Evolutionary conservation across 202 grass and related monocot species (phyloP), one percentile per base, ranked within the genome.

Genomic region (Musa balbisiana): DNA sequence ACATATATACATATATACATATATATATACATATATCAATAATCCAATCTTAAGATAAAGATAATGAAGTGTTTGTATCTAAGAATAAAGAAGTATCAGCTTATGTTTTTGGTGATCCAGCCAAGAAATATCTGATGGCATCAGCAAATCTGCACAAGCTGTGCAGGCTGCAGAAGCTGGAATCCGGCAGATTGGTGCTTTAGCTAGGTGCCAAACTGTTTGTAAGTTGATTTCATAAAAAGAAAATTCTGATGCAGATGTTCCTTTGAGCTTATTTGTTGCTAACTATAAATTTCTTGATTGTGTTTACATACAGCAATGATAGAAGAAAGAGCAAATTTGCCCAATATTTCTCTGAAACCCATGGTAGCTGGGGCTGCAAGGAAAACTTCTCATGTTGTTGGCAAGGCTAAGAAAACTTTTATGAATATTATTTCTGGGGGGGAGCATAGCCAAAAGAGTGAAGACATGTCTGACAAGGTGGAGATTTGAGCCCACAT

Each of bases 111-210:
- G 19, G 43, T 58, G 22, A 25, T 54, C 58, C 80, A 96, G 89
- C 73, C 86, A 96, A 69, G 89, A 87, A 62, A 87, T 96, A 80
- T 71, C 86, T 29, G 82, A 83, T 62, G 82, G 82, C 53, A 81
- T 96, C 71, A 89, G 69, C 73, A 96, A 96, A 88, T 96, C 92
- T 15, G 78, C 80, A 21, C 85, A 86, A 76, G 83, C 90, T 76
- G 86, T 83, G 66, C 73, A 84, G 84, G 80, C 88, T 49, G 89
- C 90, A 59, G 80, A 87, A 80, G 75, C 72, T 62, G 84, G 92
- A 55, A 85, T 89, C 65, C 78, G 80, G 60, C 89, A 96, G 77
- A 89, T 96, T 73, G 76, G 85, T 76, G 68, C 77, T 80, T 64
- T 89, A 26, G 78, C 83, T 65, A 82, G 70, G 33, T 73, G 82